Evolutionary conservation across 352 stramenopile species (phyloP).

Genomic region (Peronospora farinosa): DNA sequence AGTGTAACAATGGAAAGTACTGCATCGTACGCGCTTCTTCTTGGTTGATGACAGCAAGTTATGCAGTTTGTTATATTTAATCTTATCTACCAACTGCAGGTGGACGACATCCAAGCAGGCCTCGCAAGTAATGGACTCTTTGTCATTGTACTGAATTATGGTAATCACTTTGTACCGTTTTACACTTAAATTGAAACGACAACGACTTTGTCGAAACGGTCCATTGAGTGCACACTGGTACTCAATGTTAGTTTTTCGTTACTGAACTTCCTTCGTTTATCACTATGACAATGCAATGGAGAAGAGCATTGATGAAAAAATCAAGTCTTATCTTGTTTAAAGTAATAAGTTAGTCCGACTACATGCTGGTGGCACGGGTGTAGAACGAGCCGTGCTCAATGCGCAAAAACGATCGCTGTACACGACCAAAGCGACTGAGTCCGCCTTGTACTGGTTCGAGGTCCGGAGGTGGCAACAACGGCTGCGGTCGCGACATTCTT

Average conservation of each 20-base stretch:
- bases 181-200: too few species aligned
- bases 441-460: slow-evolving; percentile 13
- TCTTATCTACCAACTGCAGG: too few species aligned
- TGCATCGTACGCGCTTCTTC: too few species aligned
- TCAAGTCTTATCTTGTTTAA: slow-evolving; percentile 12
- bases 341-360: slow-evolving; percentile 33
- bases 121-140: too few species aligned
- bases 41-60: too few species aligned
- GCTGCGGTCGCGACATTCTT: slow-evolving; percentile 25
- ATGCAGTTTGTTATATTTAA: too few species aligned
- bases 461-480: slow-evolving; percentile 13
- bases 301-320: slow-evolving; percentile 1
- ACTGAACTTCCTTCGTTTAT: neutral
- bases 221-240: neutral
- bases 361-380: slow-evolving; percentile 35
- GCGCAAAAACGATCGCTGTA: slow-evolving; percentile 33
- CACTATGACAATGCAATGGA: neutral
- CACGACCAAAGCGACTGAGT: slow-evolving; percentile 28
- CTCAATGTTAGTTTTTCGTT: neutral
- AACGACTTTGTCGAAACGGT: too few species aligned
- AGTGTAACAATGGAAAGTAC: too few species aligned
- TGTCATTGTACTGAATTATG: too few species aligned
- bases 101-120: too few species aligned
- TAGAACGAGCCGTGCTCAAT: slow-evolving; percentile 42
- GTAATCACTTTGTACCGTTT: too few species aligned